Evolutionary conservation across 2,329 filamentous ascomycete species (phyloP).

Genomic region (Phaeosphaeriaceae sp.): DNA sequence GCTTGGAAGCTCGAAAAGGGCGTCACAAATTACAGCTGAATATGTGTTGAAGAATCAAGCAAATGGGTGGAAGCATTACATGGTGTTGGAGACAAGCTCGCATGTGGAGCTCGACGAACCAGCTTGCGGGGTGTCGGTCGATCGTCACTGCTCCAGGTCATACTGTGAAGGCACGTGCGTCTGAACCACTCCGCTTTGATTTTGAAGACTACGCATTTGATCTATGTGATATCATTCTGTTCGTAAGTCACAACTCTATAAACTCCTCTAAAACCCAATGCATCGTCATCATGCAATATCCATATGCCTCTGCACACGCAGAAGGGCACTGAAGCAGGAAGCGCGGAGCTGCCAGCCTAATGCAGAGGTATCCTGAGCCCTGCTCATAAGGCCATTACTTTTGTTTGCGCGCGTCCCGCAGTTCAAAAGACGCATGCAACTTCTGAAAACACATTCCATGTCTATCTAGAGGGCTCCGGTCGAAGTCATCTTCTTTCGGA

Average conservation of each 20-base stretch:
- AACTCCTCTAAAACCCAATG: conserved; percentile 51
- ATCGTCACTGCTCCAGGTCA: conserved; percentile 25
- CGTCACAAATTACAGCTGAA: background rate
- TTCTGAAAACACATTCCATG: conserved; percentile 22
- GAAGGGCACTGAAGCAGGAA: conserved; percentile 44
- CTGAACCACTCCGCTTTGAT: background rate
- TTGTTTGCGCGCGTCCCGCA: conserved; percentile 33
- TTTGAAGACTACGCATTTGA: background rate
- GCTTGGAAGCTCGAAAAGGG: background rate
- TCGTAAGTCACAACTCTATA: conserved; percentile 43
- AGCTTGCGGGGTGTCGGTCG: conserved; percentile 27
- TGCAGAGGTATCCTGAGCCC: conserved; percentile 39
- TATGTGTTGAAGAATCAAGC: background rate
- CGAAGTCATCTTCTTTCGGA: conserved; percentile 98
- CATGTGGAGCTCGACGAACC: background rate
- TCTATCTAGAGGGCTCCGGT: conserved; percentile 75
- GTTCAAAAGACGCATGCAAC: conserved; percentile 37
- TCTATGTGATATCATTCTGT: conserved; percentile 44
- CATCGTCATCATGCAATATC: conserved; percentile 41
- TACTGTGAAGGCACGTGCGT: conserved; percentile 18
- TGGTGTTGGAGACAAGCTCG: background rate
- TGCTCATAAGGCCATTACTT: conserved; percentile 41
- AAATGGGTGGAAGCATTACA: background rate
- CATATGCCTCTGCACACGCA: conserved; percentile 43
- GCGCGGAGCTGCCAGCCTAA: conserved; percentile 43